Evolutionary conservation across 2,329 filamentous ascomycete genomes (phyloP), one percentile per base, ranked within the genome.

Genomic region (Chrysosporium keratinophilum): DNA sequence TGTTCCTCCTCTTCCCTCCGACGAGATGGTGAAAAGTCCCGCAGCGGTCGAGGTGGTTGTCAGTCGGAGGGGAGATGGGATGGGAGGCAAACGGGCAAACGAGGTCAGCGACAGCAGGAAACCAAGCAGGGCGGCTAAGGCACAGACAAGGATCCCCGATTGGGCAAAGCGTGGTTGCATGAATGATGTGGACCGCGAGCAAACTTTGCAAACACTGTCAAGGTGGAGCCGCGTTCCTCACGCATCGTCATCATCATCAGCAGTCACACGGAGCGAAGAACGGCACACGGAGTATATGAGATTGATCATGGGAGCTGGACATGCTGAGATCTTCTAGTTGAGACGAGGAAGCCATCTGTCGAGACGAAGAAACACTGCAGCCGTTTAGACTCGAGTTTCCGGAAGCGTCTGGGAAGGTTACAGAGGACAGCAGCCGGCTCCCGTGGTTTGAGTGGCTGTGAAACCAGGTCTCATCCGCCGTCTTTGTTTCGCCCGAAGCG

Each of bases 41-140:
- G 31, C 19, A 51, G 34, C 33, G 34, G 55, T 33, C 34, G 35
- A 45, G 15, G 54, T 44, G 54, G 50, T 48, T 34, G 50, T 43
- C 40, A 41, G 37, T 44, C 35, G 40, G 49, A 65, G 70, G 44
- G 50, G 44, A 46, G 34, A 39, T 9, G 35, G 23, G 34, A 34
- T 9, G 23, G 31, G 43, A 46, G 42, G 35, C 31, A 33, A 40
- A 34, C 12, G 41, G 15, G 19, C 31, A 23, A 34, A n/a, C 5
- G n/a, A 12, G 41, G 9, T 12, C 2, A 34, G 42, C 17, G 34
- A 47, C 19, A 19, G 42, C 39, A 12, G 43, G 31, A 41, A 37
- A 1, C 17, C 43, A 20, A 46, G 42, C 34, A 48, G 44, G 40
- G 50, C 43, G 43, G 42, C 42, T 14, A 52, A 34, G 43, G 48